phyloP scores from a whole-genome alignment of 1,284 basidiomycete species.

The Cryptococcus hybrid region DNA sequence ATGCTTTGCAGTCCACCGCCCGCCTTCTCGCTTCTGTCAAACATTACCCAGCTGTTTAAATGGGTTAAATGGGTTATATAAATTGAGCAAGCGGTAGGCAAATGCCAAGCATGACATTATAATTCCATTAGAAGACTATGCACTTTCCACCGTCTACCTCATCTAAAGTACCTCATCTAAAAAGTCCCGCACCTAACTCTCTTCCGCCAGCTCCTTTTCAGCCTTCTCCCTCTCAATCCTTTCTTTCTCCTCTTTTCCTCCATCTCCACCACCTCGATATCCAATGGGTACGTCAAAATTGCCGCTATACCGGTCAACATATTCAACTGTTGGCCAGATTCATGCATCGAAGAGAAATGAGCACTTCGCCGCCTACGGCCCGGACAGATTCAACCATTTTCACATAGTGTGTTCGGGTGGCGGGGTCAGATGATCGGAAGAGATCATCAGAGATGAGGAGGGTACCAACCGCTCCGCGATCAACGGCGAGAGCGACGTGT shows the following conservation, averaged over 20 bases:
- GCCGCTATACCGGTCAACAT: slow-evolving; percentile 94
- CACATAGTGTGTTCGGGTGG: slow-evolving; percentile 80
- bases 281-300: slow-evolving; percentile 92
- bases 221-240: slow-evolving; percentile 34
- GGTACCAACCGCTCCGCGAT: slow-evolving; percentile 91
- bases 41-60: no score
- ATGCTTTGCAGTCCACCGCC: no score
- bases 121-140: no score
- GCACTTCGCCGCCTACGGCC: slow-evolving; percentile 83
- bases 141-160: no score
- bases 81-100: no score
- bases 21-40: no score
- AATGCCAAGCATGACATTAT: no score
- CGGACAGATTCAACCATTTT: slow-evolving; percentile 84
- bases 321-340: slow-evolving; percentile 95
- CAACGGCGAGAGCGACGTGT: slow-evolving; percentile 86
- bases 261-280: slow-evolving; percentile 89
- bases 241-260: slow-evolving; percentile 73
- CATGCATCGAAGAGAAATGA: slow-evolving; percentile 99
- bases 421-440: slow-evolving; percentile 81
- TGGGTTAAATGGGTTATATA: no score
- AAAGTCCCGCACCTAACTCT: no score
- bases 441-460: slow-evolving; percentile 93
- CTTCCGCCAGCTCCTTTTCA: no score
- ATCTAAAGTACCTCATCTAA: no score